These are phyloP conservation scores for Cercospora sp. DNA, from an alignment of 2,329 filamentous ascomycete species.

Conservation along the genomic window DNA sequence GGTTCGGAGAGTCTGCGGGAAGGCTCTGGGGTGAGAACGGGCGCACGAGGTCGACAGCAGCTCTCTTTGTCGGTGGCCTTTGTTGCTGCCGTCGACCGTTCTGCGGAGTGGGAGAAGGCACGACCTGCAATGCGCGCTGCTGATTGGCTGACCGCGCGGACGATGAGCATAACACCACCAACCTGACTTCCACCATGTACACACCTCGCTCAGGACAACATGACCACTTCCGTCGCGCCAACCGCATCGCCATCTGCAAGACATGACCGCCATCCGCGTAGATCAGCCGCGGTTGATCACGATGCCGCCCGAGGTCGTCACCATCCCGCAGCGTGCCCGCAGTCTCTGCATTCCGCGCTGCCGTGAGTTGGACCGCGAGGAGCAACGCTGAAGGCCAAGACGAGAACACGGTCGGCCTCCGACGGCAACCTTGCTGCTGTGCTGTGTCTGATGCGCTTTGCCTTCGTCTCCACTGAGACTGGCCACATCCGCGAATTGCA, in stretches of 20 bases:
- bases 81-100: conserved; percentile 8
- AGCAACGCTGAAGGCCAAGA: neutral
- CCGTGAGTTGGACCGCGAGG: neutral
- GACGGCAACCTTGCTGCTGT: neutral
- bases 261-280: neutral
- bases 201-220: neutral
- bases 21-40: conserved; percentile 8
- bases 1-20: conserved; percentile 19
- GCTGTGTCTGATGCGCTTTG: too few relatives aligned
- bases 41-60: conserved; percentile 17
- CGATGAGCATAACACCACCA: neutral
- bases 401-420: neutral
- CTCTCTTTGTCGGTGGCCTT: neutral
- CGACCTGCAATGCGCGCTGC: too few relatives aligned
- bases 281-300: neutral
- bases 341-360: too few relatives aligned
- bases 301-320: neutral
- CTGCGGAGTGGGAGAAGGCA: neutral
- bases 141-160: conserved; percentile 1
- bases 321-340: too few relatives aligned
- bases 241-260: neutral
- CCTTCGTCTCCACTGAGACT: too few relatives aligned
- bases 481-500: neutral
- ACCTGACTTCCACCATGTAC: neutral
- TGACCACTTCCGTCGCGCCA: neutral